Percentiles rank a stretch among this genome's conserved stretches.
phyloP scores from a whole-genome alignment of 2,329 filamentous ascomycete genomes.

The Paecilomyces sp. region DNA sequence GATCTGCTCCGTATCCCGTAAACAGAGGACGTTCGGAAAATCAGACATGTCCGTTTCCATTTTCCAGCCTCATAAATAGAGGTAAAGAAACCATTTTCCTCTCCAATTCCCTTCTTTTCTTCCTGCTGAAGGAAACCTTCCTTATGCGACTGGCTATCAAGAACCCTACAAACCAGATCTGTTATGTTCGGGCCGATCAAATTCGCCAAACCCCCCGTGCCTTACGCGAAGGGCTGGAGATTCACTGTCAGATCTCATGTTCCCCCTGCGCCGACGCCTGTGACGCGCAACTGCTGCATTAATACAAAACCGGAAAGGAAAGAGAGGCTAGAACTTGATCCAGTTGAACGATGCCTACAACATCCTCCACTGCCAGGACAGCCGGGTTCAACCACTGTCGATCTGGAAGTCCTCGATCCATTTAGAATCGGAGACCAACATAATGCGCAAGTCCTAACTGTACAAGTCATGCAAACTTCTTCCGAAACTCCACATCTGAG shows the following conservation, averaged over 20 bases:
- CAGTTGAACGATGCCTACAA: conserved; percentile 12
- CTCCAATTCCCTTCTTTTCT: no score
- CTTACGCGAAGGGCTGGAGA: conserved; percentile 12
- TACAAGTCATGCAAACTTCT: conserved; percentile 5
- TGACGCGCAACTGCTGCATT: conserved; percentile 7
- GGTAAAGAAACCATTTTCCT: no score
- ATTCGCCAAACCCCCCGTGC: conserved; percentile 6
- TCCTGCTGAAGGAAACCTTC: no score
- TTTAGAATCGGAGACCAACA: conserved; percentile 11
- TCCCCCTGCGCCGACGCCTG: conserved; percentile 9
- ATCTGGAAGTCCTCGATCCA: conserved; percentile 9
- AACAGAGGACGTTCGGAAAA: no score
- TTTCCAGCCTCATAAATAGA: no score
- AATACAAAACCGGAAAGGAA: conserved; percentile 4
- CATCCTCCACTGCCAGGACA: conserved; percentile 11
- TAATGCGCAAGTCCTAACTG: conserved; percentile 13
- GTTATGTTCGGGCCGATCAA: not conserved
- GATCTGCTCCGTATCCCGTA: no score
- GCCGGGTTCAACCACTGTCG: conserved; percentile 6
- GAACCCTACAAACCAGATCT: no score
- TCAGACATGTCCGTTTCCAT: no score
- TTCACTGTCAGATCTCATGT: conserved; percentile 11
- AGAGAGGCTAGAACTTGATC: conserved; percentile 10
- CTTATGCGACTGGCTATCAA: no score
- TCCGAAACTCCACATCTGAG: conserved; percentile 2